A percentile compares a stretch with the other conserved stretches of the same genome.
phyloP scores from a whole-genome alignment of 164 flowering plant species.

The Kalanchoe fedtschenkoi region DNA sequence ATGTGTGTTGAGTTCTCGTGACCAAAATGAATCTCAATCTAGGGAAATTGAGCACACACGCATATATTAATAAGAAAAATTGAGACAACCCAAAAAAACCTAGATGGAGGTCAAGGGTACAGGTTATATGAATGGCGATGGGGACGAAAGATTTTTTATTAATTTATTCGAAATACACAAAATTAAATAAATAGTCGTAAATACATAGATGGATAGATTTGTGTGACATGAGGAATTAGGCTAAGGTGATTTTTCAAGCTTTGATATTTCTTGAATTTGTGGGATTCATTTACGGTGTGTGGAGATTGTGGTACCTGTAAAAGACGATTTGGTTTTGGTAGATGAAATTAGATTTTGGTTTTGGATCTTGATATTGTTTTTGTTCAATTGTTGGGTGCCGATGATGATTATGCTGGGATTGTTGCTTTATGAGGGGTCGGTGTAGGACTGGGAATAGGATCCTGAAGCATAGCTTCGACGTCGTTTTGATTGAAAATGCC shows the following conservation, averaged over 20 bases:
- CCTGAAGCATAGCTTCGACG: no score
- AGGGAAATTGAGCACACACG: not conserved
- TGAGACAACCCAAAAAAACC: not conserved
- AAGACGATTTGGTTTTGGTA: no score
- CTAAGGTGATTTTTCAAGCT: not conserved
- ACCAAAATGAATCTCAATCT: constrained; percentile 2
- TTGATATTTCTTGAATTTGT: not conserved
- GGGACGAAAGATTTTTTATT: not conserved
- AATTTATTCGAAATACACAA: no score
- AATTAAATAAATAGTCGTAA: not conserved
- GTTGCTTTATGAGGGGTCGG: no score
- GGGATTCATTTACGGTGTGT: no score
- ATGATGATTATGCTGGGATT: no score
- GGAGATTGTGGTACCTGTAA: no score
- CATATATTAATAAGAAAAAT: not conserved
- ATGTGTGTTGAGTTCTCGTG: not conserved
- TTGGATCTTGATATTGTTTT: no score
- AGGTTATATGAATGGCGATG: not conserved
- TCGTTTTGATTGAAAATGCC: no score
- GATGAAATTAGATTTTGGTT: no score
- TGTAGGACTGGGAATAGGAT: no score
- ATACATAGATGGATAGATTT: not conserved
- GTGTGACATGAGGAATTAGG: not conserved
- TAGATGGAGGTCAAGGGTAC: not conserved
- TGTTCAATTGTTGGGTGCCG: no score